A percentile compares a stretch with the other conserved stretches of the same genome.
Conservation (phyloP, 768 basidiomycete genomes). For the Antrodiella citrinella region DNA sequence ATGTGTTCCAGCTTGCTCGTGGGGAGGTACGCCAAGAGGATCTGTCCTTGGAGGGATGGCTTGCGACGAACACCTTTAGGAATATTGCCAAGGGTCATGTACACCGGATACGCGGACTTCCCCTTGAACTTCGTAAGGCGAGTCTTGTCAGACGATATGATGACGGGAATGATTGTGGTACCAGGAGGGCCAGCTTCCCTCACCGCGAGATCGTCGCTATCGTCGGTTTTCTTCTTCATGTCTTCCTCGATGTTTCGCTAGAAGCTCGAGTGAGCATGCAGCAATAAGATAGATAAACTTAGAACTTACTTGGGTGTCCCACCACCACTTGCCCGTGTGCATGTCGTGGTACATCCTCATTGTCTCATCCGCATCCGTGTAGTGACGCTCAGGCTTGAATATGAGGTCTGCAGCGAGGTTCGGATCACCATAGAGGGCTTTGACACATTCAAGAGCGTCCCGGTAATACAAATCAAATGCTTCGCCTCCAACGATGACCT, state of each 20-base stretch:
- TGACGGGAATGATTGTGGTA: slow-evolving; percentile 23
- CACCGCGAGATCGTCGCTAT: too few species aligned
- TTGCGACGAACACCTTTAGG: slow-evolving; percentile 13
- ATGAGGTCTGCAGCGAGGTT: background rate
- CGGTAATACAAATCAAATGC: background rate
- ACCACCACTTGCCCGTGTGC: too few species aligned
- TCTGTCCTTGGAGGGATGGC: slow-evolving; percentile 7
- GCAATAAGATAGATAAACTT: too few species aligned
- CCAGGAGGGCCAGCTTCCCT: too few species aligned
- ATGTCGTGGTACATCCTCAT: too few species aligned
- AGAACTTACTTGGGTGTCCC: too few species aligned
- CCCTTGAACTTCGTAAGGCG: slow-evolving; percentile 16
- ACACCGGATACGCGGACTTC: slow-evolving; percentile 21
- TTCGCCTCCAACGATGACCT: background rate
- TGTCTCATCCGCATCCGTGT: background rate
- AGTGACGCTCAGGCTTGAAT: background rate
- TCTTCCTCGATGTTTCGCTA: too few species aligned
- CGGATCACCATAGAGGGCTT: slow-evolving; percentile 1
- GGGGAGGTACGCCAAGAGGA: slow-evolving; percentile 22
- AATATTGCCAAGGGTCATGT: slow-evolving; percentile 23
- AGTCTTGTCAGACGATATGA: slow-evolving; percentile 26
- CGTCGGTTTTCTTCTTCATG: too few species aligned
- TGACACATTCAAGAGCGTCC: background rate
- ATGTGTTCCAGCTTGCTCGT: slow-evolving; percentile 8
- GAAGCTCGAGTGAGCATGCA: too few species aligned